phyloP scores from a whole-genome alignment of 1,139 yeast genomes.

The Candida mesenterica region DNA sequence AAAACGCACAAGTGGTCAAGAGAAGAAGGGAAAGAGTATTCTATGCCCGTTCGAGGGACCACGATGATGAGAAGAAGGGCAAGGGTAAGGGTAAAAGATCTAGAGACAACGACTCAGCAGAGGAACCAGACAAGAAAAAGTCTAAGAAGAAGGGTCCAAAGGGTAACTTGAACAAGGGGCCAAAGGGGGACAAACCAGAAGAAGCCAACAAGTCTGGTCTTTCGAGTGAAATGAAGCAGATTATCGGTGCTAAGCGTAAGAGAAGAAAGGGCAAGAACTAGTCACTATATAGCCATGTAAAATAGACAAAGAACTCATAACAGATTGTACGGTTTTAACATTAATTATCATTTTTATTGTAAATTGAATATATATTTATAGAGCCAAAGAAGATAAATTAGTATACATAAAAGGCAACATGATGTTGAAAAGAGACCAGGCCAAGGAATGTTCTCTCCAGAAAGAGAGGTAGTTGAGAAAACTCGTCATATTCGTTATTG shows the following conservation, averaged over 20 bases:
- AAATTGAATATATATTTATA: too few species aligned
- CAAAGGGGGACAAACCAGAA: slow-evolving; percentile 16
- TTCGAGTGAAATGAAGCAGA: slow-evolving; percentile 55
- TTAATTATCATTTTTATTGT: too few species aligned
- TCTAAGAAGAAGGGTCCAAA: slow-evolving; percentile 31
- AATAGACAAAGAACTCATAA: neutral
- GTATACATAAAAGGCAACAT: slow-evolving; percentile 5
- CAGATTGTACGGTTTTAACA: too few species aligned
- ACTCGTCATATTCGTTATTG: slow-evolving; percentile 17
- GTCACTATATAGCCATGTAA: slow-evolving; percentile 2
- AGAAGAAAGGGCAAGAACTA: slow-evolving; percentile 52
- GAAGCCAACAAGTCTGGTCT: slow-evolving; percentile 37
- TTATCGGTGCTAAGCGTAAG: slow-evolving; percentile 69
- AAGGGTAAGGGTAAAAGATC: slow-evolving; percentile 17
- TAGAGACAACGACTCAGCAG: slow-evolving; percentile 19
- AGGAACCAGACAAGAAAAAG: slow-evolving; percentile 20
- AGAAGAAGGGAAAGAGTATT: slow-evolving; percentile 76
- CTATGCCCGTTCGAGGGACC: slow-evolving; percentile 38
- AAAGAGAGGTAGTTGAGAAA: slow-evolving; percentile 8
- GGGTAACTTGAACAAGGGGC: slow-evolving; percentile 50
- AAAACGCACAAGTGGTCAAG: slow-evolving; percentile 88
- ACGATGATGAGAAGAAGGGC: slow-evolving; percentile 13
- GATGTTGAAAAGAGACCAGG: neutral
- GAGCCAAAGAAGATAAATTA: slow-evolving; percentile 1
- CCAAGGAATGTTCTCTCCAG: too few species aligned